phyloP scores from a whole-genome alignment of 345 rosid species.

The Eucalyptus paniculata region DNA sequence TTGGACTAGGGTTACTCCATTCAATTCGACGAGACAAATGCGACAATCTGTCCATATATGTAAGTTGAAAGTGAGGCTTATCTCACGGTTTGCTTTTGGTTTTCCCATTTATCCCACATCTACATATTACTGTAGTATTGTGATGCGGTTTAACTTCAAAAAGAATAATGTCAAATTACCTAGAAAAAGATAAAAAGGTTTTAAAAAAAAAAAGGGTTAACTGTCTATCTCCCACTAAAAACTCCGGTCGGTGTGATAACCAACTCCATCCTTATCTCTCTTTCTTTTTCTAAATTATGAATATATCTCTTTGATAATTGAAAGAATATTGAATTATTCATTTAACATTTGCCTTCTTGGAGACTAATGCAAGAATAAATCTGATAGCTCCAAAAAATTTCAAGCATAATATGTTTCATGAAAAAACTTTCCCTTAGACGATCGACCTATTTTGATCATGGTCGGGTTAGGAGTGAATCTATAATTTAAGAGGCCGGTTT shows the following conservation, averaged over 20 bases:
- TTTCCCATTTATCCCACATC: background rate
- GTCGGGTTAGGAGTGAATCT: background rate
- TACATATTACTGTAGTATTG: background rate
- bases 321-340: background rate
- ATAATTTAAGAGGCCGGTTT: background rate
- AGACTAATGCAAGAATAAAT: background rate
- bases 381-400: background rate
- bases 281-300: background rate
- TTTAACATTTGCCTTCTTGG: background rate
- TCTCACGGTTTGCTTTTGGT: background rate
- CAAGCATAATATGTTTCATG: background rate
- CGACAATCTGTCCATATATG: background rate
- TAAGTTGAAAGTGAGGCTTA: background rate
- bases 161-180: too few species aligned
- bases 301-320: background rate
- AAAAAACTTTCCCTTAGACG: background rate
- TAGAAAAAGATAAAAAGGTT: background rate
- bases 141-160: background rate
- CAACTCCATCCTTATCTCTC: background rate
- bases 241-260: background rate
- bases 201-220: background rate
- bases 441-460: background rate
- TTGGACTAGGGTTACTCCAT: background rate
- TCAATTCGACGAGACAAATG: background rate
- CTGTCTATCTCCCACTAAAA: background rate